A percentile compares a stretch with the other conserved stretches of the same genome.
Evolutionary conservation across 2,329 filamentous ascomycete genomes (phyloP).

Genomic region (Sclerotiophoma versabilis): DNA sequence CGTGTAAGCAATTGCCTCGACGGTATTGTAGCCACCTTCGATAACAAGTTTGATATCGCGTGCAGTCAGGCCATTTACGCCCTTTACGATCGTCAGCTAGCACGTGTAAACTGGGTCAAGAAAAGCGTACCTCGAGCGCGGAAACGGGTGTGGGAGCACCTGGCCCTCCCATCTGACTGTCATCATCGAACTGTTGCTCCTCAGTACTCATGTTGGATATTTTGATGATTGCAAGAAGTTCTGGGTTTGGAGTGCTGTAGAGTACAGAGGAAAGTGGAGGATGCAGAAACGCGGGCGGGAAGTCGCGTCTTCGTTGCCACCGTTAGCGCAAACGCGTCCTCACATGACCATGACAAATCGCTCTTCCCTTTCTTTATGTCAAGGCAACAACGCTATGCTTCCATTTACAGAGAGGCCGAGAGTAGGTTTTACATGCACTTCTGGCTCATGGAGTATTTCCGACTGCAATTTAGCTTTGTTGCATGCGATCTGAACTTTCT

Average conservation of each 20-base stretch:
- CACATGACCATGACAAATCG: conserved; percentile 25
- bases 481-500: neutral
- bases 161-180: conserved; percentile 76
- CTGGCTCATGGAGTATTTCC: no score
- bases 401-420: no score
- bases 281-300: conserved; percentile 1
- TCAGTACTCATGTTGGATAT: conserved; percentile 55
- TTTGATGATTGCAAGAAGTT: neutral
- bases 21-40: conserved; percentile 92
- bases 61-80: conserved; percentile 86
- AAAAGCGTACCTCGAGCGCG: conserved; percentile 76
- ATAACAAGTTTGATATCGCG: conserved; percentile 92
- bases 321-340: conserved; percentile 33
- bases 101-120: neutral
- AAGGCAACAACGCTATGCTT: neutral
- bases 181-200: conserved; percentile 70
- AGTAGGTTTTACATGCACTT: neutral
- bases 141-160: conserved; percentile 91
- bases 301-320: conserved; percentile 7
- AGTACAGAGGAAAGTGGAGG: neutral
- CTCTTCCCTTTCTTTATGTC: neutral
- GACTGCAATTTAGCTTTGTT: no score
- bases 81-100: conserved; percentile 60
- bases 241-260: neutral
- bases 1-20: conserved; percentile 95